These are phyloP conservation scores for Zoysia pacifica DNA, from an alignment of 176 grass and related monocot genomes.

Conservation along the genomic window DNA sequence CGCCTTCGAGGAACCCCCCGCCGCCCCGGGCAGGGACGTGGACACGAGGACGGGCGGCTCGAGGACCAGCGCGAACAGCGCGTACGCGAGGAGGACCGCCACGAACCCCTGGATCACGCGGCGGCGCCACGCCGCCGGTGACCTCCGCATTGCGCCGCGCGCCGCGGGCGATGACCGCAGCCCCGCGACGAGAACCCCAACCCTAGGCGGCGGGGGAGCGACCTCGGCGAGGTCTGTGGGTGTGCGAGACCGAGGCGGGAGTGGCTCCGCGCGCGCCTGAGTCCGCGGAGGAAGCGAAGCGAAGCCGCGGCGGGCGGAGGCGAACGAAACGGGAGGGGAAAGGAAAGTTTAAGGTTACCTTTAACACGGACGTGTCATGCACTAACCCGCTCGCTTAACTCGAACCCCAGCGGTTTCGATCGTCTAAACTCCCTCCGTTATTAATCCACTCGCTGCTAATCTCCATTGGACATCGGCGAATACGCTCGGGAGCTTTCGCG, in stretches of 20 bases:
- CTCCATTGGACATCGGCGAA: neutral
- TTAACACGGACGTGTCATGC: neutral
- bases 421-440: neutral
- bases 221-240: neutral
- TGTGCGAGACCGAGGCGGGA: too few species aligned
- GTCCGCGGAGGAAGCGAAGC: constrained; percentile 30
- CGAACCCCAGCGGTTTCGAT: neutral
- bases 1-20: neutral
- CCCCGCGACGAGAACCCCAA: constrained; percentile 41
- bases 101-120: constrained; percentile 53
- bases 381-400: neutral
- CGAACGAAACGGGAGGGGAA: neutral
- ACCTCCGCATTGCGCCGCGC: constrained; percentile 60
- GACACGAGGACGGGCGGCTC: constrained; percentile 58
- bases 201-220: constrained; percentile 34
- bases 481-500: neutral
- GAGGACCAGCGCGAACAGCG: constrained; percentile 48
- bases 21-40: constrained; percentile 17
- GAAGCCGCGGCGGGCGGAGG: constrained; percentile 27
- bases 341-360: neutral
- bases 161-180: neutral
- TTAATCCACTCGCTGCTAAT: neutral
- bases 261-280: neutral
- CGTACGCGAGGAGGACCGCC: constrained; percentile 48
- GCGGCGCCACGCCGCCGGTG: constrained; percentile 40